phyloP scores from a whole-genome alignment of 2,329 filamentous ascomycete genomes.

The Parastagonospora nodorum region DNA sequence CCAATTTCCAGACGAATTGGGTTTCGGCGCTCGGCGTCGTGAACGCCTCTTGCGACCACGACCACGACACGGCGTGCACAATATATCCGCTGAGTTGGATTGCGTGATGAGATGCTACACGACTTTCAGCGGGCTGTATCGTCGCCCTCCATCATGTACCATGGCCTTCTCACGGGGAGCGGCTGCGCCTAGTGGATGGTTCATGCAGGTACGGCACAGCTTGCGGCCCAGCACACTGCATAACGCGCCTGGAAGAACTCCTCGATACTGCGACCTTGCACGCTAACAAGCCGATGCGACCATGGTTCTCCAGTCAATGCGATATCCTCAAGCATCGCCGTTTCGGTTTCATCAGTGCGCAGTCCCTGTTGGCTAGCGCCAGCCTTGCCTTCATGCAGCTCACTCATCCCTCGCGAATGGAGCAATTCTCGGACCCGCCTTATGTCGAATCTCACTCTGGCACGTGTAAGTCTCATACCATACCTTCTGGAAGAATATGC shows the following conservation, averaged over 20 bases:
- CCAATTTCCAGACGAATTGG: slow-evolving; percentile 20
- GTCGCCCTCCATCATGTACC: background rate
- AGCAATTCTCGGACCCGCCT: slow-evolving; percentile 11
- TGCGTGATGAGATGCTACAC: slow-evolving; percentile 4
- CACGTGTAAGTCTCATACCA: slow-evolving; percentile 40
- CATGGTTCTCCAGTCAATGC: slow-evolving; percentile 8
- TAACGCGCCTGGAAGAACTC: slow-evolving; percentile 2
- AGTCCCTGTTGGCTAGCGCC: slow-evolving; percentile 10
- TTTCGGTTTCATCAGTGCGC: slow-evolving; percentile 27
- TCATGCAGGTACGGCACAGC: slow-evolving; percentile 9
- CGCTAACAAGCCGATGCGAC: slow-evolving; percentile 15
- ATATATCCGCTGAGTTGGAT: slow-evolving; percentile 2
- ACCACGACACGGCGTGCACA: slow-evolving; percentile 3
- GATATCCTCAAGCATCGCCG: slow-evolving; percentile 17
- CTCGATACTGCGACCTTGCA: slow-evolving; percentile 3
- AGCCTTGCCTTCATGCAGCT: slow-evolving; percentile 34
- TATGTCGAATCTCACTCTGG: slow-evolving; percentile 8
- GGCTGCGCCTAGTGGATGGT: background rate
- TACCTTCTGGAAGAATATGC: slow-evolving; percentile 34
- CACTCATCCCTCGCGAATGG: slow-evolving; percentile 18
- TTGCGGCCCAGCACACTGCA: slow-evolving; percentile 1
- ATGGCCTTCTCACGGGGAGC: background rate
- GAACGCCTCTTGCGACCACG: slow-evolving; percentile 2
- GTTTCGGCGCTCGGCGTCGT: slow-evolving; percentile 20
- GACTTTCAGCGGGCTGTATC: background rate